phyloP scores from a whole-genome alignment of 306 rosid genomes.

The Sphenostylis stenocarpa region DNA sequence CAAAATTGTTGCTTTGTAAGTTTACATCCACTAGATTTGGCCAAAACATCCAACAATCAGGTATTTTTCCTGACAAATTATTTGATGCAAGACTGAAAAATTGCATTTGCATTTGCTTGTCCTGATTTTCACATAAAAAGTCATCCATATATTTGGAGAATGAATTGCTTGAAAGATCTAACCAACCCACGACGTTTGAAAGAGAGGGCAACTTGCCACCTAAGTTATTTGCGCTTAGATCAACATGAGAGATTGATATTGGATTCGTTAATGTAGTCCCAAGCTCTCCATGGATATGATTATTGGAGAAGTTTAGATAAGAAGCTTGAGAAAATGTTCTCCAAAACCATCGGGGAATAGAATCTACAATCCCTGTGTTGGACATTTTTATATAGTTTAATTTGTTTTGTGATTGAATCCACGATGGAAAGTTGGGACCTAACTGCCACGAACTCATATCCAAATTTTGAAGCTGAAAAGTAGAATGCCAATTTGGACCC shows the following conservation, averaged over 20 bases:
- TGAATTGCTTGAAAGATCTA: constrained; percentile 30
- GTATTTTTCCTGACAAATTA: constrained; percentile 17
- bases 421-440: constrained; percentile 27
- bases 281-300: constrained; percentile 30
- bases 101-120: neutral
- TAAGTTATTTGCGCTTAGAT: constrained; percentile 13
- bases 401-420: constrained; percentile 18
- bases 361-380: neutral
- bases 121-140: neutral
- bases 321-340: too few species aligned
- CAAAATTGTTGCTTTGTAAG: neutral
- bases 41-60: constrained; percentile 12
- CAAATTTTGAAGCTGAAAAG: accelerated
- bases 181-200: accelerated
- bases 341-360: neutral
- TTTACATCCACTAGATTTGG: neutral
- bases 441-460: neutral
- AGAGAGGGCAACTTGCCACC: neutral
- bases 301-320: neutral
- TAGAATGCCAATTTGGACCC: constrained; percentile 17
- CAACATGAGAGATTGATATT: accelerated
- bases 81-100: constrained; percentile 21
- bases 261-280: neutral
- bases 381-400: neutral
- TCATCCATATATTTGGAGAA: neutral